Evolutionary conservation across 768 basidiomycete genomes (phyloP), one percentile per base, ranked within the genome.

Genomic region (Leccinum uliginosum): DNA sequence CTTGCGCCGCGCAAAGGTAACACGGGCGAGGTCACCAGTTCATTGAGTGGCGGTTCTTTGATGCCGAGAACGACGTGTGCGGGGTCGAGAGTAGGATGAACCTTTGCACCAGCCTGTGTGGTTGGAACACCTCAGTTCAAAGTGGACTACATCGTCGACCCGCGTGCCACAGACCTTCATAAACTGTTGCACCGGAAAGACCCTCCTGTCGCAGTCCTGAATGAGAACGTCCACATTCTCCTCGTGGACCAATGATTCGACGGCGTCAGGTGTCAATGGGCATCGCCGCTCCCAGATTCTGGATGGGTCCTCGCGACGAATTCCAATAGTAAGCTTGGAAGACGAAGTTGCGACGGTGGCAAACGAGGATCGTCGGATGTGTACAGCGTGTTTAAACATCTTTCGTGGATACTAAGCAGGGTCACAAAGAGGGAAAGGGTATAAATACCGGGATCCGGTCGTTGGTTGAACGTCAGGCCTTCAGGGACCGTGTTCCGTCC

Each of bases 261-360:
- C 86, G 6, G 81, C 84, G 4, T 81, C 80, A 1, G 94, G 94
- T 0, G 89, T 91, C 46, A 97, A 75, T 3, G 94, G 93, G 29
- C 81, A 84, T 17, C 94, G 80, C 9, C 94, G 80, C 68, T 96
- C 94, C 93, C 93, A 97, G 54, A 91, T 83, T 51, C 94, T 76
- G 29, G 72, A 61, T 0, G 89, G 85, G 66, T 95, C 89, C 69
- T 97, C 94, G 38, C 87, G 82, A 17, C 91, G 76, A 24, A 87
- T 78, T 19, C 85, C 86, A 14, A 87, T 60, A 21, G 74, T 78
- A 19, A 78, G 71, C 53, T 66, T 69, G 23, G 62, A 56, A n/a
- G 67, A 46, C 9, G 70, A 59, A 51, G 65, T 47, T 8, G 59
- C 43, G 29, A 47, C 40, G 1, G 63, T 69, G 21, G 60, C 51